Base-by-base conservation (phyloP, 148 eudicot genomes). In the Hydrangea macrophylla region DNA sequence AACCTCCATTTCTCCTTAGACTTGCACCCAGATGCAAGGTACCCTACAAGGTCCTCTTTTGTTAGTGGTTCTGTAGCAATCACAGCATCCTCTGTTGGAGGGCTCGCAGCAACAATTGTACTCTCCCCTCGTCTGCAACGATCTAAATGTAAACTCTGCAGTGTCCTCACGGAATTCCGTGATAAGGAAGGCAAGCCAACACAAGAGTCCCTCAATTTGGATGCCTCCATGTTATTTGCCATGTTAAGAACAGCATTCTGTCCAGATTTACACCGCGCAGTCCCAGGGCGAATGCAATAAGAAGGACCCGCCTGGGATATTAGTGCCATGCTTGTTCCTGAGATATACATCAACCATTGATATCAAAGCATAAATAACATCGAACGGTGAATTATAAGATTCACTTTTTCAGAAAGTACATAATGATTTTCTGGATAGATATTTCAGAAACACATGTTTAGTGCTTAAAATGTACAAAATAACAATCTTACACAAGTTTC, bases 1-100 rank as follows among this genome's bases (percentile, higher is more conserved):
- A 69, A 95, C 99, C 99, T 91, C 97, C 99, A 95, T 23, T 91
- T 86, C 57, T 89, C 89, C 82, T 95, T 95, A 58, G 99, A 86
- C 82, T 95, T 89, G 90, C 99, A 91, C 33, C 99, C 99, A 75
- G 99, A 95, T 40, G 90, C 88, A 75, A 91, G 91, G 70, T 95
- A 95, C 15, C 48, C 80, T 27, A 95, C 83, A 40, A 95, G 97
- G 80, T 95, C 96, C 74, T 95, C 88, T 68, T 81, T 85, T n/a
- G 99, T 95, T 55, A 95, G 87, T 10, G 97, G 99, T 71, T 91
- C 97, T 22, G 92, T 54, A 70, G 82, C 83, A 75, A 87, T 69
- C 75, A 79, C 87, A 64, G 84, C 81, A 70, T 91, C 94, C 22
- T 87, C 99, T 26, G 85, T 87, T 22, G 99, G 97, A 75, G 96